Conservation (phyloP, 1,284 basidiomycete species). For the Ceratorhiza oryzae-sativae region DNA sequence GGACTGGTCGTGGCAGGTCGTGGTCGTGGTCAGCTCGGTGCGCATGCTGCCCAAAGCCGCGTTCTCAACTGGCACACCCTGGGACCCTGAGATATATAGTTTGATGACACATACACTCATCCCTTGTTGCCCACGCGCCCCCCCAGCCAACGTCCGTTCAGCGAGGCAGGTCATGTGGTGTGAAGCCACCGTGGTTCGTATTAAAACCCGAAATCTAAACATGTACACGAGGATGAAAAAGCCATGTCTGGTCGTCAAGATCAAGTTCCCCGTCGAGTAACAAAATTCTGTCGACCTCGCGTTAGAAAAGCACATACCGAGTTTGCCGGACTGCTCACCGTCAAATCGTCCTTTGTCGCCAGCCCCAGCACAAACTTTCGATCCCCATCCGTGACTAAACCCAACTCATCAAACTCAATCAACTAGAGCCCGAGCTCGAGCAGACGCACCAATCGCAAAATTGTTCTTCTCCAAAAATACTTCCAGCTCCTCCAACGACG, state of each 20-base stretch:
- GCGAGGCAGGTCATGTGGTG: too few relatives aligned
- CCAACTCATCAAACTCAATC: neutral
- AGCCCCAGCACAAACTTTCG: constrained; percentile 88
- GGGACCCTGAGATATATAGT: constrained; percentile 10
- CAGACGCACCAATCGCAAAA: constrained; percentile 74
- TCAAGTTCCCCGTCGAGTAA: constrained; percentile 42
- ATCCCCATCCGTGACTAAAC: constrained; percentile 76
- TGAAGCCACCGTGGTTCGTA: neutral
- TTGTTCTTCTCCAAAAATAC: constrained; percentile 71
- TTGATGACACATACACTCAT: neutral
- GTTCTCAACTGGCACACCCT: constrained; percentile 6
- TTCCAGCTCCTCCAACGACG: constrained; percentile 78
- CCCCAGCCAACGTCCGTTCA: neutral
- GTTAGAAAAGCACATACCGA: neutral
- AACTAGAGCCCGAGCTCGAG: neutral
- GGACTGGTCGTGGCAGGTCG: neutral
- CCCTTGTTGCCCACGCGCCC: neutral
- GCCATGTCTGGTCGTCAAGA: neutral
- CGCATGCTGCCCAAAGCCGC: constrained; percentile 7
- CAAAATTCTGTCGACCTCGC: constrained; percentile 46
- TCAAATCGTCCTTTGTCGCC: constrained; percentile 79
- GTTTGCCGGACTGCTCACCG: constrained; percentile 53
- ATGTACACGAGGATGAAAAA: constrained; percentile 8
- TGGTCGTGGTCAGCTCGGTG: neutral
- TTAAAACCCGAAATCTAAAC: neutral